These are phyloP conservation scores for Haplographium delicatum DNA, from an alignment of 495 filamentous ascomycete species.

Conservation along the genomic window DNA sequence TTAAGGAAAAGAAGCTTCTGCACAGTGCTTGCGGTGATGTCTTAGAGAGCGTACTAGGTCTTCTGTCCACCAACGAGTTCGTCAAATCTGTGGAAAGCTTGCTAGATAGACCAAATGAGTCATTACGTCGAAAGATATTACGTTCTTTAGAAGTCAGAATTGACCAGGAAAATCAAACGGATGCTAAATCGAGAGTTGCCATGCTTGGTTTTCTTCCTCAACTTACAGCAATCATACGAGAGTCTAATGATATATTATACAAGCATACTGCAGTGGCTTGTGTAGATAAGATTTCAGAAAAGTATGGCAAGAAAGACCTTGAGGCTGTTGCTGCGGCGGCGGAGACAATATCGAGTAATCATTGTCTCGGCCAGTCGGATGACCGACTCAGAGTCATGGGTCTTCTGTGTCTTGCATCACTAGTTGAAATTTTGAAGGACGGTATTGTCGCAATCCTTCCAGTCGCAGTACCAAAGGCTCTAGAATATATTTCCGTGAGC, in stretches of 20 bases:
- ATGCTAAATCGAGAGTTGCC: conserved; percentile 58
- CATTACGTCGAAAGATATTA: conserved; percentile 73
- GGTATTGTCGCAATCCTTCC: conserved; percentile 79
- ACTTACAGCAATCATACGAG: conserved; percentile 65
- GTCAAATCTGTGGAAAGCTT: conserved; percentile 76
- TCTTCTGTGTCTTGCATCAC: conserved; percentile 80
- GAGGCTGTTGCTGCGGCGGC: conserved; percentile 62
- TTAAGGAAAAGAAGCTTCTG: conserved; percentile 55
- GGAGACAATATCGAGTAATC: conserved; percentile 64
- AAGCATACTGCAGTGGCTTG: conserved; percentile 80
- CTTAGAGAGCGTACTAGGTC: conserved; percentile 66
- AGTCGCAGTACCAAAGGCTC: conserved; percentile 60
- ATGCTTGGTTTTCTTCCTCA: conserved; percentile 74
- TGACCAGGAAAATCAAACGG: conserved; percentile 57
- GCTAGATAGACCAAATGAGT: conserved; percentile 63
- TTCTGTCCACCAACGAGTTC: conserved; percentile 79
- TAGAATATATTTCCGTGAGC: conserved; percentile 62
- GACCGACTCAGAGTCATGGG: conserved; percentile 70
- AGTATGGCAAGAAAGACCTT: conserved; percentile 82
- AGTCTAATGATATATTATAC: conserved; percentile 62
- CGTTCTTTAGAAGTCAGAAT: conserved; percentile 71
- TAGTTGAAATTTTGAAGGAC: conserved; percentile 81
- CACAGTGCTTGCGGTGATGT: conserved; percentile 61
- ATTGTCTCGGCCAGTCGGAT: conserved; percentile 70
- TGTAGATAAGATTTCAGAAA: conserved; percentile 83